phyloP scores from a whole-genome alignment of 1,284 basidiomycete species.

The Pulchroboletus neoregius region DNA sequence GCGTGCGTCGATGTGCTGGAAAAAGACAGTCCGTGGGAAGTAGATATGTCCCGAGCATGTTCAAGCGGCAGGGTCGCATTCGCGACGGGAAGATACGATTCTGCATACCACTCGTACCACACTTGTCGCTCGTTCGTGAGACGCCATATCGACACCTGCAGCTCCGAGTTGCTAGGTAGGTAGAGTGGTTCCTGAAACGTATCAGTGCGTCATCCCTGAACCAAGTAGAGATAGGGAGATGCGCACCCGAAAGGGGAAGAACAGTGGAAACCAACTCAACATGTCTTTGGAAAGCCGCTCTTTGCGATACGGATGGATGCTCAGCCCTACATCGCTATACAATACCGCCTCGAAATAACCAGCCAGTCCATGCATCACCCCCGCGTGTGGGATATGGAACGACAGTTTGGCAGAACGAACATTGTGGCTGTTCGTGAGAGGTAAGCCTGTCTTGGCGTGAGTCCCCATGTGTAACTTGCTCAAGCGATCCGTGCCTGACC shows the following conservation, averaged over 20 bases:
- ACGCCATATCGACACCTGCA: slow-evolving; percentile 94
- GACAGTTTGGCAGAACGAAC: slow-evolving; percentile 73
- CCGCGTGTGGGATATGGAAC: slow-evolving; percentile 94
- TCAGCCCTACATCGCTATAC: slow-evolving; percentile 85
- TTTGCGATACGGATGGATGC: slow-evolving; percentile 90
- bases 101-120: slow-evolving; percentile 99
- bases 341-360: slow-evolving; percentile 97
- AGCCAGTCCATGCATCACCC: slow-evolving; percentile 93
- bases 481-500: slow-evolving; percentile 43
- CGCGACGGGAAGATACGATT: slow-evolving; percentile 77
- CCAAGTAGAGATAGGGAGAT: neutral
- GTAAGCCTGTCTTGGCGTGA: slow-evolving; percentile 53
- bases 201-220: neutral
- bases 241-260: slow-evolving; percentile 85
- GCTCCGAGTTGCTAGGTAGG: slow-evolving; percentile 86
- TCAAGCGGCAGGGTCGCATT: slow-evolving; percentile 21
- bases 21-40: slow-evolving; percentile 28
- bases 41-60: slow-evolving; percentile 9
- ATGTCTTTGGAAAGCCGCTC: slow-evolving; percentile 86
- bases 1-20: slow-evolving; percentile 41
- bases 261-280: slow-evolving; percentile 99
- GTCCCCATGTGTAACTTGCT: slow-evolving; percentile 3
- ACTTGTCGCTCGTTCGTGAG: slow-evolving; percentile 84
- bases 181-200: slow-evolving; percentile 80
- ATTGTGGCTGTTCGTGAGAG: slow-evolving; percentile 87